Evolutionary conservation across 805 yeast genomes (phyloP), one percentile per base, ranked within the genome.

Genomic region (Candida lessepsii): DNA sequence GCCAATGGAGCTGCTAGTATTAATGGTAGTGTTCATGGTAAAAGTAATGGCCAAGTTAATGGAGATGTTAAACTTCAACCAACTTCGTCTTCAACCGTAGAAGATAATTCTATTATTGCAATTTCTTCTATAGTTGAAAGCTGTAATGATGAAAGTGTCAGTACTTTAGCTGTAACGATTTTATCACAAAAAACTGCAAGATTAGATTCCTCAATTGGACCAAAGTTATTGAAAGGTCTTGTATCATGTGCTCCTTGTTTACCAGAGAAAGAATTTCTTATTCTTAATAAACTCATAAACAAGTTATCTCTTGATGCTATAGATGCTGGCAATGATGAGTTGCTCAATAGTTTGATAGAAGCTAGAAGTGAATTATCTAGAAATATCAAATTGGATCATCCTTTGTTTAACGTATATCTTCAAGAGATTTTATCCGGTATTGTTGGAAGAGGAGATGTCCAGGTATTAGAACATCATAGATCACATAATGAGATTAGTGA

Each of bases 371-470:
- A 58, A 3, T 57, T 77, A 18, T 68, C 82, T 52, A 54, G 54
- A 3, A 58, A 56, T 8, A 63, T 83, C 25, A 51, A 36, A 9
- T 13, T 17, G 17, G 47, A 62, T 2, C 65, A 74, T 39, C 78
- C 79, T 9, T 64, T 80, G 36, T 58, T 47, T 37, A 65, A 57
- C 3, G 62, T 75, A 5, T 86, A 83, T 51, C 63, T 93, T 45
- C 70, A 70, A 26, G 90, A 86, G 45, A 60, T 89, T 15, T 68
- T 93, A 44, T 75, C 75, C 18, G 71, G 76, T 1, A 82, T 88
- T 39, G 75, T 87, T 29, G 70, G 83, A 24, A 80, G 81, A 50
- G 98, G 96, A 35, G 96, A 89, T 49, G 84, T 80, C 16, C 84
- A 78, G 49, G 76, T 66, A 27, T 75, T 77, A 32, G 93, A 83